These are phyloP conservation scores for Aureobasidium musti DNA, from an alignment of 2,329 filamentous ascomycete species.

Conservation along the genomic window DNA sequence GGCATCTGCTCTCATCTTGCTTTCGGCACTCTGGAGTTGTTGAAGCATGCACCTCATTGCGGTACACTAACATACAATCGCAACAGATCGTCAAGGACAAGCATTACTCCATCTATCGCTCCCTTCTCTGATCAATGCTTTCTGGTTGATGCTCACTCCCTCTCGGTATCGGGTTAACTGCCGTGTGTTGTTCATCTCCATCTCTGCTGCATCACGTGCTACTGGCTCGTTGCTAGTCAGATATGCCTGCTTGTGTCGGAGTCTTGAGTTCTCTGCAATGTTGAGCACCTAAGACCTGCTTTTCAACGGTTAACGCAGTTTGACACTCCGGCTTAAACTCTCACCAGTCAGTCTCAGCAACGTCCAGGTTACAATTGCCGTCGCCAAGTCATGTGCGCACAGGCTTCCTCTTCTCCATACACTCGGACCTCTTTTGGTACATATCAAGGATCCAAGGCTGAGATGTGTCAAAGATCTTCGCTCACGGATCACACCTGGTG, in stretches of 20 bases:
- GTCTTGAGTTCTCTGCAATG: background rate
- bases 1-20: background rate
- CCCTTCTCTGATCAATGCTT: background rate
- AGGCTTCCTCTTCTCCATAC: constrained; percentile 21
- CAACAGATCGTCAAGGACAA: background rate
- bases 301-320: background rate
- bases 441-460: constrained; percentile 1
- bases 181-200: background rate
- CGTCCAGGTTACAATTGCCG: background rate
- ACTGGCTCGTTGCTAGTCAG: background rate
- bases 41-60: background rate
- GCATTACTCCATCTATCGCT: background rate
- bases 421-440: constrained; percentile 1
- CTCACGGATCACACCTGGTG: constrained; percentile 1
- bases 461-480: constrained; percentile 11
- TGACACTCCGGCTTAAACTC: background rate
- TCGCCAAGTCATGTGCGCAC: constrained; percentile 13
- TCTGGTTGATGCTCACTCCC: background rate
- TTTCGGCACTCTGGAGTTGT: background rate
- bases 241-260: background rate
- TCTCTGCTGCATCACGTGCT: background rate
- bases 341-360: background rate
- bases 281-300: background rate
- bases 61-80: constrained; percentile 21
- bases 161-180: background rate